Evolutionary conservation across 192 early-diverging fungal species (phyloP), one percentile per base, ranked within the genome.

Genomic region (Coemansia sp.): DNA sequence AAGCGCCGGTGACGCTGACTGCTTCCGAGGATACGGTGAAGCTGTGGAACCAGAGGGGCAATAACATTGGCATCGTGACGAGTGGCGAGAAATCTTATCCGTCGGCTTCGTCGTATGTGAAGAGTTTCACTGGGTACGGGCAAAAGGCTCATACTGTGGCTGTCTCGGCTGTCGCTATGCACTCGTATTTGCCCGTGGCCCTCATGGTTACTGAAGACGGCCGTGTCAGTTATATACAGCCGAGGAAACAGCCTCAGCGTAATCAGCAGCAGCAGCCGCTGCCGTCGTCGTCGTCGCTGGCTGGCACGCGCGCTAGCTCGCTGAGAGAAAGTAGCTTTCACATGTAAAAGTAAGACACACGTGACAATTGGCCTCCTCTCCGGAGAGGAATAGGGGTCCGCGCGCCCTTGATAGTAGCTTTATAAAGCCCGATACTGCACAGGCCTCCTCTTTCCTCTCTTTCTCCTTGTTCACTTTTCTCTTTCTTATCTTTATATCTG

Each of bases 11-110:
- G n/a, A 68, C 65, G 31, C 60, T 81, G 75, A 76, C 77, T 3
- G 75, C 79, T 13, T 84, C 81, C 2, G 73, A 68, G 7, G 68
- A 73, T 0, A 70, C 76, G 3, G 85, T 81, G 22, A 80, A 81
- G 47, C 29, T 86, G 43, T 86, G 85, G 85, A 82, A 86, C 66
- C 79, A 74, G 73, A 60, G 75, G 0, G 76, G 78, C 51, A 70
- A 65, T 41, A 71, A 73, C 16, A 74, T 86, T 43, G 85, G 85
- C 34, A 63, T 75, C 12, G 74, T 76, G 0, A 68, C 78, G 0
- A 68, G 71, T 3, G 66, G 71, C 4, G 67, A 79, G 62, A 34
- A 68, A 40, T 47, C 57, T 22, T 72, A 67, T 49, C 67, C 29
- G 20, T 76, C 73, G 31, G 40, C 66, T n/a, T 65, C 72, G 11